Base-by-base conservation (phyloP, 495 filamentous ascomycete species). In the Arthonia radiata region DNA sequence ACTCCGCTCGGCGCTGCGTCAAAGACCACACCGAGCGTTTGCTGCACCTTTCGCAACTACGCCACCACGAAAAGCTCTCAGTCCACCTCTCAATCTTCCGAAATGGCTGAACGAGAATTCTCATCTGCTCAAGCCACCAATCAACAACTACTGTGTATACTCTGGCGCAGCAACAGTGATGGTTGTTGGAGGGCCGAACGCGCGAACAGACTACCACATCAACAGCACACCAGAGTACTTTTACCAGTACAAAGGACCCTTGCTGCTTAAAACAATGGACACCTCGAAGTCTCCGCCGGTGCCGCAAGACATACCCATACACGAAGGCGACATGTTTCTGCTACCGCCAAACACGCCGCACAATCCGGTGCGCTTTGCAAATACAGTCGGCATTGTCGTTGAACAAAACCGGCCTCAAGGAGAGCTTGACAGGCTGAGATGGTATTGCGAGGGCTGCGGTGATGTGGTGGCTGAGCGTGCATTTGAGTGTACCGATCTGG, bases 101-200 rank as follows among this genome's bases (percentile, higher is more conserved):
- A n/a, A n/a, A n/a, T n/a, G 86, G 86, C 71, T 97, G 22, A 67
- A 80, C 43, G 64, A 73, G 41, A 93, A 94, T 45, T 71, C 75
- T 3, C 81, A 94, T 40, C 68, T 94, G 26, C 66, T 97, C 30
- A 71, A 91, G 48, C 86, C 86, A 1, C 86, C 86, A 2, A 71
- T 97, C 40, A 93, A 93, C 47, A 97, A 94, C 50, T 89, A 82
- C 49, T 90, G 81, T 50, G 77, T 97, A 33, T 86, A 91, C 52
- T 70, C 91, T 40, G 56, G 67, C 18, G 57, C 66, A 33, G 59
- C 80, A 18, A 79, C 73, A 14, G 73, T 83, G 30, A 80, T 81
- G 71, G 70, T 71, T 35, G 82, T 97, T 30, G 86, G 86, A 39
- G 89, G 86, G 9, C 86, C 86, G 30, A 97, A 97, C 48, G 78